Percentiles rank a stretch among this genome's conserved stretches.
phyloP scores from a whole-genome alignment of 257 asterid genomes.

The Lavandula angustifolia region DNA sequence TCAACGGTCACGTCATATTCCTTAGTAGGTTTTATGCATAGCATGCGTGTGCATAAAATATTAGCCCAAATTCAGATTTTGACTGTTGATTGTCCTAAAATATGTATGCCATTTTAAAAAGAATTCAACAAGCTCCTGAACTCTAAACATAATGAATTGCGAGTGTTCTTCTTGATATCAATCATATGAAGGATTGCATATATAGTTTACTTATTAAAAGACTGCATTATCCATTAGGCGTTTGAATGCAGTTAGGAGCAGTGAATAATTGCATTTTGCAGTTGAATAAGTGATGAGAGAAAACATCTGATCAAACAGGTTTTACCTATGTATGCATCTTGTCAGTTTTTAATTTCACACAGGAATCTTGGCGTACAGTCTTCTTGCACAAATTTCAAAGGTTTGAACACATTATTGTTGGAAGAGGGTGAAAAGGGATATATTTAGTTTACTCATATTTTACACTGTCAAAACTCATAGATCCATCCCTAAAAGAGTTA shows the following conservation, averaged over 20 bases:
- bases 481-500: no score
- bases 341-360: slow-evolving; percentile 34
- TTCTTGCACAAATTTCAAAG: slow-evolving; percentile 37
- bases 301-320: slow-evolving; percentile 30
- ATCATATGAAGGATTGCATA: no score
- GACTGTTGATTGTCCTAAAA: no score
- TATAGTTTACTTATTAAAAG: not conserved
- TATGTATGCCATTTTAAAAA: no score
- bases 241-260: slow-evolving; percentile 22
- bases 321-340: slow-evolving; percentile 21
- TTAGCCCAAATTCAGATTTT: no score
- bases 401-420: slow-evolving; percentile 7
- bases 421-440: no score
- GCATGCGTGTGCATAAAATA: no score
- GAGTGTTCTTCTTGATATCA: no score
- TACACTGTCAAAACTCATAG: not conserved
- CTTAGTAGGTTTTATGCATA: no score
- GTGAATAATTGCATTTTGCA: slow-evolving; percentile 37
- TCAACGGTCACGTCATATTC: no score
- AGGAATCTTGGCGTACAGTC: slow-evolving; percentile 34
- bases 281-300: slow-evolving; percentile 19
- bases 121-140: no score
- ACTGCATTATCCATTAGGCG: slow-evolving; percentile 30
- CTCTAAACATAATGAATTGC: no score
- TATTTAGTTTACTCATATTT: not conserved